Percentiles rank a stretch among this genome's conserved stretches.
Evolutionary conservation across 2,329 filamentous ascomycete genomes (phyloP).

Genomic region (Phaeomoniella chlamydospora): DNA sequence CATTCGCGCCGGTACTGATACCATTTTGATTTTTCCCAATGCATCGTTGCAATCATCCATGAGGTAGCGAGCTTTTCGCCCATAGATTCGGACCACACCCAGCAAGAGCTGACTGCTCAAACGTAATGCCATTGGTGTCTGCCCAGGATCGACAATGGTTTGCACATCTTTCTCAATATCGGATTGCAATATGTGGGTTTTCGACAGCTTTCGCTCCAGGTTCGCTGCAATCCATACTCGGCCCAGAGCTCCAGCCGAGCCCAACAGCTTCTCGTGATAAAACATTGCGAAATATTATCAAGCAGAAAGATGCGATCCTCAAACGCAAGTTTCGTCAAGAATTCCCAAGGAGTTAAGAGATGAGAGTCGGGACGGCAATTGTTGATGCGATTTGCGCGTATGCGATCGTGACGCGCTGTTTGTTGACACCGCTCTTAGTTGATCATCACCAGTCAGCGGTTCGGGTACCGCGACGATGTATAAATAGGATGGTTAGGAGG

Average conservation of each 20-base stretch:
- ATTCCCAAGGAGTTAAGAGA: too few species aligned
- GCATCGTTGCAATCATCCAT: constrained; percentile 97
- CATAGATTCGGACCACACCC: constrained; percentile 95
- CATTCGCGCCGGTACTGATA: too few species aligned
- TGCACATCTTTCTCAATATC: constrained; percentile 91
- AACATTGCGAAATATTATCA: constrained; percentile 53
- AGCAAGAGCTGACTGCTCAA: constrained; percentile 87
- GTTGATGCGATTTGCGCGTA: too few species aligned
- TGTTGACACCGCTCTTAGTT: too few species aligned
- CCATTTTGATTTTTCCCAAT: constrained; percentile 93
- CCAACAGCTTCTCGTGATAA: constrained; percentile 88
- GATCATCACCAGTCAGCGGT: too few species aligned
- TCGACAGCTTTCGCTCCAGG: constrained; percentile 94
- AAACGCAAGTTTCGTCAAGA: too few species aligned
- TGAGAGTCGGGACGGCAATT: too few species aligned
- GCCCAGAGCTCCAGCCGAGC: constrained; percentile 92
- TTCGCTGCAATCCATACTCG: constrained; percentile 98
- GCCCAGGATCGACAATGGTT: constrained; percentile 82
- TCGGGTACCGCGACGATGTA: too few species aligned
- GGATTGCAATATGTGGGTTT: constrained; percentile 86
- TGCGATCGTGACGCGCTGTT: too few species aligned
- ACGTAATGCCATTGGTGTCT: constrained; percentile 88
- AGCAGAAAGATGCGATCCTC: constrained; percentile 19
- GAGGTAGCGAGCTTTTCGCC: constrained; percentile 88
- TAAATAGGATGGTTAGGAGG: too few species aligned